phyloP scores from a whole-genome alignment of 768 basidiomycete genomes.

The Tephrocybe rancida region DNA sequence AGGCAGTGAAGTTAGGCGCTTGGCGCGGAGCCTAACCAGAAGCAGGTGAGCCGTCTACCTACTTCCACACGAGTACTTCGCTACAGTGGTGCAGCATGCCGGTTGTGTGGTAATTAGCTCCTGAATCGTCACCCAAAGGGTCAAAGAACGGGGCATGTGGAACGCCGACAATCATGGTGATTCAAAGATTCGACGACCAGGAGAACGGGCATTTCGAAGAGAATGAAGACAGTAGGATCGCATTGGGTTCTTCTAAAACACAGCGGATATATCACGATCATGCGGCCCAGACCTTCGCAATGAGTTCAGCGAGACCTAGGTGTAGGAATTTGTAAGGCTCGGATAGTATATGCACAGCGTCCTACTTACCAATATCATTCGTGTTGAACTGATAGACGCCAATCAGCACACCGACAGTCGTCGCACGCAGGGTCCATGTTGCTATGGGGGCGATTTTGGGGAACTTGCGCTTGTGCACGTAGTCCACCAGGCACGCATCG shows the following conservation, averaged over 20 bases:
- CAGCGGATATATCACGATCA: slow-evolving; percentile 30
- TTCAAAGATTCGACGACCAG: neutral
- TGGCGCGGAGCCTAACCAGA: too few species aligned
- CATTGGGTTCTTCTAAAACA: slow-evolving; percentile 12
- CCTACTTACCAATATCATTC: slow-evolving; percentile 87
- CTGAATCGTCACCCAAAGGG: too few species aligned
- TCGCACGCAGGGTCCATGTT: slow-evolving; percentile 77
- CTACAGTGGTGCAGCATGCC: too few species aligned
- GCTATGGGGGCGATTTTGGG: slow-evolving; percentile 70
- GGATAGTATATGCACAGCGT: neutral
- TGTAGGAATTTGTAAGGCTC: neutral
- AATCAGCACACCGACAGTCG: slow-evolving; percentile 81
- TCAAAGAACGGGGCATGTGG: too few species aligned
- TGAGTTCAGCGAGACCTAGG: slow-evolving; percentile 83
- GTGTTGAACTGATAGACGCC: slow-evolving; percentile 99
- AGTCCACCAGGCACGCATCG: slow-evolving; percentile 80
- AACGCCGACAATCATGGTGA: neutral
- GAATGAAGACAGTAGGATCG: neutral
- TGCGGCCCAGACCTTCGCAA: slow-evolving; percentile 82
- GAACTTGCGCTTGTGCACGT: slow-evolving; percentile 92
- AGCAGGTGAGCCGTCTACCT: too few species aligned
- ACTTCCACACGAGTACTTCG: too few species aligned
- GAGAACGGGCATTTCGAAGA: too few species aligned
- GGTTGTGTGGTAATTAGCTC: too few species aligned
- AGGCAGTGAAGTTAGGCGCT: too few species aligned